phyloP scores from a whole-genome alignment of 495 filamentous ascomycete genomes.

The Stereocaulon alpinum region DNA sequence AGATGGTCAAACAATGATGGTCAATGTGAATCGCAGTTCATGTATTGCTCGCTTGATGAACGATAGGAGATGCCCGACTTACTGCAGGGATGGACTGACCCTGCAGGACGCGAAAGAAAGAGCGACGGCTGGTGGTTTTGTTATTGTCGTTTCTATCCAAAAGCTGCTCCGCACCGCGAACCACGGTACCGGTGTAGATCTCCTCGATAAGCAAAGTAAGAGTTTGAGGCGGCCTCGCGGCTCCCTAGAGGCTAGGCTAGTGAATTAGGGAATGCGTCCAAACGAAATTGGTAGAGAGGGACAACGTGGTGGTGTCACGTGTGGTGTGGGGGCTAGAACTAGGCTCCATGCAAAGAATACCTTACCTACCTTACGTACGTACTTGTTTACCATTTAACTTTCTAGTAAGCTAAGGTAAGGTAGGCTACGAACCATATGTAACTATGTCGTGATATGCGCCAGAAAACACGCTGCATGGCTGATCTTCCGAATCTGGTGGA shows the following conservation, averaged over 20 bases:
- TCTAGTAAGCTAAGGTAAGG: background rate
- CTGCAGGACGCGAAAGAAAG: background rate
- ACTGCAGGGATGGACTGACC: background rate
- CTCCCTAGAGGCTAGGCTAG: slow-evolving; percentile 1
- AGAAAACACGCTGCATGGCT: background rate
- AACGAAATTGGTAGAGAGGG: background rate
- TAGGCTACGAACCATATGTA: background rate
- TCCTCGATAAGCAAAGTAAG: background rate
- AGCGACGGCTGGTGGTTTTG: background rate
- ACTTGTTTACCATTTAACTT: background rate
- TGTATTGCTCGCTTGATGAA: background rate
- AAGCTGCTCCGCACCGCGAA: background rate
- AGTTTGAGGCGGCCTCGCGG: background rate
- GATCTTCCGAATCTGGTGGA: too few relatives aligned
- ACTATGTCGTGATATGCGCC: background rate
- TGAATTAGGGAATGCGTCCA: background rate
- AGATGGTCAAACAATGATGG: background rate
- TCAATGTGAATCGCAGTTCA: background rate
- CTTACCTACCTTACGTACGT: background rate
- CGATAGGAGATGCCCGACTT: background rate
- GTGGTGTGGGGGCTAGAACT: background rate
- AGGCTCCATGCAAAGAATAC: background rate
- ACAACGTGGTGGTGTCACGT: slow-evolving; percentile 2
- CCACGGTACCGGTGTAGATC: background rate
- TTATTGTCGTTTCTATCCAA: background rate